Conservation (phyloP, 176 grass and related monocot genomes). For the Carex scoparia region DNA sequence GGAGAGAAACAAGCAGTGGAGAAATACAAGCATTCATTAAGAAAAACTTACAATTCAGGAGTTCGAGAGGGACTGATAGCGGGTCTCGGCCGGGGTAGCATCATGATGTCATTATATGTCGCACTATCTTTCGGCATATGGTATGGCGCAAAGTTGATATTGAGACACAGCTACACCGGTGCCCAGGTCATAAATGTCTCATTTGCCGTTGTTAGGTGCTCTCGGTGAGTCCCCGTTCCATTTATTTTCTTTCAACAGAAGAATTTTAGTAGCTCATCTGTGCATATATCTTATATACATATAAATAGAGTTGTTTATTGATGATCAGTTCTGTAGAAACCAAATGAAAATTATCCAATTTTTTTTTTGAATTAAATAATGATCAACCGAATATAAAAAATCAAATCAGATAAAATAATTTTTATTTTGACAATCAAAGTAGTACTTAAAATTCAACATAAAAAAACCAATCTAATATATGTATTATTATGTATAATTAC, state of each 20-base stretch:
- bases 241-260: not conserved
- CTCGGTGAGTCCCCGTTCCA: not conserved
- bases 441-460: too few species aligned
- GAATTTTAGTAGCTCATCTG: not conserved
- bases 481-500: too few species aligned
- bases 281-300: not conserved
- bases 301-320: not conserved
- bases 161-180: slow-evolving; percentile 47
- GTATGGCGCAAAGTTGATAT: slow-evolving; percentile 73
- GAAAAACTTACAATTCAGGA: slow-evolving; percentile 44
- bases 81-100: slow-evolving; percentile 47
- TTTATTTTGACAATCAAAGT: too few species aligned
- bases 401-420: too few species aligned
- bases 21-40: slow-evolving; percentile 41
- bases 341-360: not conserved
- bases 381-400: too few species aligned
- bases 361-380: too few species aligned
- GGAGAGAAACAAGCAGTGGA: slow-evolving; percentile 50
- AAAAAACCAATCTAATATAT: too few species aligned
- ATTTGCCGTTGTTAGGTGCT: slow-evolving; percentile 38
- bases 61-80: slow-evolving; percentile 53
- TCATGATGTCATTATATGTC: slow-evolving; percentile 52
- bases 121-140: slow-evolving; percentile 57
- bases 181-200: slow-evolving; percentile 63
- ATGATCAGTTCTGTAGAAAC: not conserved